These are phyloP conservation scores for Beauveria australis DNA, from an alignment of 2,329 filamentous ascomycete species.

Conservation along the genomic window DNA sequence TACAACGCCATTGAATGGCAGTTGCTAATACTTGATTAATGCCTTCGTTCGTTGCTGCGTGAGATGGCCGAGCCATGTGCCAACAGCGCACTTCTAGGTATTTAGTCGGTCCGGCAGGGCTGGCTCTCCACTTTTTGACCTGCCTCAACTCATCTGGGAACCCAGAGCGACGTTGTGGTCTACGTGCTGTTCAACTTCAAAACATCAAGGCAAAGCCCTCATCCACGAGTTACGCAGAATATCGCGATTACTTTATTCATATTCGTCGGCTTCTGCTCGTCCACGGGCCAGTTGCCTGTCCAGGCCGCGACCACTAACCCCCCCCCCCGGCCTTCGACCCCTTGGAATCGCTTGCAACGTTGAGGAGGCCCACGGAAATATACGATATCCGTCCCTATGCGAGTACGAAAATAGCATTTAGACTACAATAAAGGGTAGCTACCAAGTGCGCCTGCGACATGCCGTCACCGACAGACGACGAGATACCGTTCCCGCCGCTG, in stretches of 20 bases:
- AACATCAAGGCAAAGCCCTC: no score
- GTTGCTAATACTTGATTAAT: no score
- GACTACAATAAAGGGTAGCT: neutral
- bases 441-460: constrained; percentile 15
- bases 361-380: neutral
- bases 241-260: neutral
- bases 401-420: neutral
- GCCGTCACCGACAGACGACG: constrained; percentile 31
- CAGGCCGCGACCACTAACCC: neutral
- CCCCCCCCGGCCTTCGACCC: neutral
- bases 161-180: no score
- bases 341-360: neutral
- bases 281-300: neutral
- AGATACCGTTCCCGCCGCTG: constrained; percentile 28
- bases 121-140: no score
- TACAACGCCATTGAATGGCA: no score
- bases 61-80: neutral
- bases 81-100: neutral
- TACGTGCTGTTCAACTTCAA: no score
- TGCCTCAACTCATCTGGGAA: no score
- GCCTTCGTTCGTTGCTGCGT: no score
- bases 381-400: neutral
- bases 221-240: no score
- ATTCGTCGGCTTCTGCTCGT: neutral
- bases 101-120: no score